Percentiles rank a stretch among this genome's conserved stretches.
Conservation (phyloP, 441 rosid species). For the Adansonia rubrostipa region DNA sequence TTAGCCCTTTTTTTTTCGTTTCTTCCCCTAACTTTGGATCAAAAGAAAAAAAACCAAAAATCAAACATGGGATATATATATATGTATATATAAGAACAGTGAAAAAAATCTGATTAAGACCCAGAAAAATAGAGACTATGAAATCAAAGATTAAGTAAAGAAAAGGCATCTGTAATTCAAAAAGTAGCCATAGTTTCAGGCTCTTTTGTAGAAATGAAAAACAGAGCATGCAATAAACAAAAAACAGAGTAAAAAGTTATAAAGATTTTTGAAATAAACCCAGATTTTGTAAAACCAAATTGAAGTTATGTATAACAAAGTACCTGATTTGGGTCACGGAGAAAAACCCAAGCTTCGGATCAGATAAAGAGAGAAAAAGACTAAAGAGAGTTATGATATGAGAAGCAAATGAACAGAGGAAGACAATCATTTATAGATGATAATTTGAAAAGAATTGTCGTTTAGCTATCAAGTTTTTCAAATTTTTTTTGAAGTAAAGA, state of each 20-base stretch:
- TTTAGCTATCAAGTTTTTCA: no score
- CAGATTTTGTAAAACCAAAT: conserved; percentile 20
- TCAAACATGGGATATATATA: not conserved
- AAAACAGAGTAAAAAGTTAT: not conserved
- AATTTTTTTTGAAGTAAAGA: not conserved
- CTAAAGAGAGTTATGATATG: not conserved
- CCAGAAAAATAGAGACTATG: conserved; percentile 26
- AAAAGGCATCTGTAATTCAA: conserved; percentile 8
- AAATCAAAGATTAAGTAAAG: conserved; percentile 21
- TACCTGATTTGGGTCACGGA: conserved; percentile 11
- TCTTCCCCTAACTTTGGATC: conserved; percentile 27
- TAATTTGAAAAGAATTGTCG: not conserved
- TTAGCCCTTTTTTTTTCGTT: not conserved
- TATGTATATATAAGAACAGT: no score
- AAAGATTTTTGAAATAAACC: conserved; percentile 19
- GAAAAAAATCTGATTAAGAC: conserved; percentile 30
- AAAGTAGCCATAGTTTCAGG: not conserved
- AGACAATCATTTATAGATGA: conserved; percentile 11
- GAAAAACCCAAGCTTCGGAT: not conserved
- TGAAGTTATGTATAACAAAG: not conserved
- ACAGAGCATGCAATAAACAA: not conserved
- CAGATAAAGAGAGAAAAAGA: not conserved
- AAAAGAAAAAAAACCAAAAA: not conserved
- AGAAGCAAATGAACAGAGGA: not conserved
- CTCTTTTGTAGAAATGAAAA: not conserved